Percentiles rank a stretch among this genome's conserved stretches.
Conservation (phyloP, 768 basidiomycete genomes). For the Naganishia onofrii region DNA sequence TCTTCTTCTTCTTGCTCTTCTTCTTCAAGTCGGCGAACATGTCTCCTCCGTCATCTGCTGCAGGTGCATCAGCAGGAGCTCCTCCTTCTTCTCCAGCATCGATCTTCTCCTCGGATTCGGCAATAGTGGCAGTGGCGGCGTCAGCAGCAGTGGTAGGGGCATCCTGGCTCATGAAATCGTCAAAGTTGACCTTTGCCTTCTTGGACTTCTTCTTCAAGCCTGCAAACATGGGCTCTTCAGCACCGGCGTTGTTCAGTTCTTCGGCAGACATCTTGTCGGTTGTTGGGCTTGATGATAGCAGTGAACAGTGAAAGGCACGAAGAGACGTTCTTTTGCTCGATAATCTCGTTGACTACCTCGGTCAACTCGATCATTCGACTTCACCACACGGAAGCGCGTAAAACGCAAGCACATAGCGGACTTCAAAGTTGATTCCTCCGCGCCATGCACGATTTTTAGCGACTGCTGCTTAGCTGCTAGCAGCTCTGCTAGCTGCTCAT, state of each 20-base stretch:
- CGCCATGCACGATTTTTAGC: no score
- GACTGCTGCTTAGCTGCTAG: no score
- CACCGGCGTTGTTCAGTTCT: constrained; percentile 22
- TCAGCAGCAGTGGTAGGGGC: constrained; percentile 25
- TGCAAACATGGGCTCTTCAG: constrained; percentile 49
- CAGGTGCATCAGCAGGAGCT: constrained; percentile 26
- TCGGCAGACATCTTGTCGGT: constrained; percentile 28
- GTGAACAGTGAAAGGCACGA: neutral
- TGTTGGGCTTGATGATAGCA: no score
- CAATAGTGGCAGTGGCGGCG: constrained; percentile 21
- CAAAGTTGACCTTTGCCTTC: constrained; percentile 53
- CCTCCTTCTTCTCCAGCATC: constrained; percentile 37
- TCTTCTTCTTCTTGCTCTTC: constrained; percentile 78
- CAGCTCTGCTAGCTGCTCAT: no score
- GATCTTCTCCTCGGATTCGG: constrained; percentile 2
- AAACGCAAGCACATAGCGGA: neutral
- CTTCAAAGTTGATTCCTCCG: neutral
- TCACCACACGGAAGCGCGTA: constrained; percentile 1
- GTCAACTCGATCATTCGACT: neutral
- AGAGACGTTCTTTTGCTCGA: constrained; percentile 3
- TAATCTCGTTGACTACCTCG: neutral
- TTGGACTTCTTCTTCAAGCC: constrained; percentile 57
- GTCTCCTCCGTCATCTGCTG: constrained; percentile 62
- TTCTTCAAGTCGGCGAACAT: constrained; percentile 90
- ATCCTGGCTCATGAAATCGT: constrained; percentile 32